A percentile compares a stretch with the other conserved stretches of the same genome.
phyloP scores from a whole-genome alignment of 441 rosid species.

The Hura crepitans region DNA sequence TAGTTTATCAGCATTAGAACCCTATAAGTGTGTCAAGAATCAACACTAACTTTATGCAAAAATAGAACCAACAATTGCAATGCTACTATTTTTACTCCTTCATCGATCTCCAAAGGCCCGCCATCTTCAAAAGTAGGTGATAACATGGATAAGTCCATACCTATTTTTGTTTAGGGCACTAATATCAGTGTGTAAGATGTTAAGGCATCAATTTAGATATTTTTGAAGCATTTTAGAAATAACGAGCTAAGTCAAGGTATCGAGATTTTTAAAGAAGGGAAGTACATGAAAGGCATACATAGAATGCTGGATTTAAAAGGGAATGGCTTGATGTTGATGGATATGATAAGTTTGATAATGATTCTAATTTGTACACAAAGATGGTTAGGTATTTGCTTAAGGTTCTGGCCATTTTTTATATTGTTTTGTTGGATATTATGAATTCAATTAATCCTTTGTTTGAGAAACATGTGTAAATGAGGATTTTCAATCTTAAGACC shows the following conservation, averaged over 20 bases:
- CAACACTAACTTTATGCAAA: conserved; percentile 24
- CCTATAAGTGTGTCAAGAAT: no score
- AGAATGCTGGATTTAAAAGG: conserved; percentile 79
- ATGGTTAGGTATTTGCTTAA: conserved; percentile 91
- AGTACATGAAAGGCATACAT: conserved; percentile 68
- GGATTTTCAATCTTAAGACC: conserved; percentile 65
- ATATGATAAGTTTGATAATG: conserved; percentile 70
- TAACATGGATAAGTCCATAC: conserved; percentile 56
- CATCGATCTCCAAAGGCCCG: conserved; percentile 23
- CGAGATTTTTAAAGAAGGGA: conserved; percentile 67
- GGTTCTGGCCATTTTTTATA: conserved; percentile 87
- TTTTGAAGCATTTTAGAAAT: conserved; percentile 75
- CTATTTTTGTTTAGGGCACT: conserved; percentile 94
- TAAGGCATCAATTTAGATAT: conserved; percentile 79
- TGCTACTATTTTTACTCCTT: conserved; percentile 42
- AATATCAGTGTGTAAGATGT: conserved; percentile 91
- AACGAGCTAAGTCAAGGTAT: conserved; percentile 29
- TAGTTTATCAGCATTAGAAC: no score
- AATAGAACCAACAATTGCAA: conserved; percentile 28
- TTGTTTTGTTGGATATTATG: conserved; percentile 89
- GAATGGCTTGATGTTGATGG: conserved; percentile 94
- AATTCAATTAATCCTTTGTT: conserved; percentile 64
- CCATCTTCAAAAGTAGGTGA: conserved; percentile 70
- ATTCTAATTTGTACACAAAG: conserved; percentile 72
- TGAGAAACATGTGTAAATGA: conserved; percentile 85